Evolutionary conservation across 495 filamentous ascomycete genomes (phyloP).

Genomic region (Patellaria atrata): DNA sequence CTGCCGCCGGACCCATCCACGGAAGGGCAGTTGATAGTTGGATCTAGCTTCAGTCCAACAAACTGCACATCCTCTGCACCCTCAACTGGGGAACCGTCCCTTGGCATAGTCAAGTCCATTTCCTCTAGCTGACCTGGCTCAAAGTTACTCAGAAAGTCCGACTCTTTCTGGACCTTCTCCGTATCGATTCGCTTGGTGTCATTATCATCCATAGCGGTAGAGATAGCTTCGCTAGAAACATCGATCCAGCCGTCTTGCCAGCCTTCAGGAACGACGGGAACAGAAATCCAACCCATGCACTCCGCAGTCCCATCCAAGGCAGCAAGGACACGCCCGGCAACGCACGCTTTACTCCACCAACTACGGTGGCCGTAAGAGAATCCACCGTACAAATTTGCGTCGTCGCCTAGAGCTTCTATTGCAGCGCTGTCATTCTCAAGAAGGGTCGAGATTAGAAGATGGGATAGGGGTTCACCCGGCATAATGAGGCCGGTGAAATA

Average conservation of each 20-base stretch:
- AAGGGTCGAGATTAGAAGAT: conserved; percentile 65
- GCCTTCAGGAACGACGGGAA: conserved; percentile 37
- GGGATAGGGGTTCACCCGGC: conserved; percentile 56
- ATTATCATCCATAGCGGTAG: conserved; percentile 29
- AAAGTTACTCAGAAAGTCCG: too few relatives aligned
- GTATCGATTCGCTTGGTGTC: too few relatives aligned
- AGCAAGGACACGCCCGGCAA: conserved; percentile 63
- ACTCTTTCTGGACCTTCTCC: too few relatives aligned
- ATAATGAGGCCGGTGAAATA: conserved; percentile 68
- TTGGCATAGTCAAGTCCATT: too few relatives aligned
- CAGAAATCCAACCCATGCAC: conserved; percentile 67
- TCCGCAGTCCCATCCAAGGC: conserved; percentile 49
- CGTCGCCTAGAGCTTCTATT: conserved; percentile 47
- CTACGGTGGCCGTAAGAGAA: conserved; percentile 55
- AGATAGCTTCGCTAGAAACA: conserved; percentile 30
- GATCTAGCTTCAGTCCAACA: too few relatives aligned
- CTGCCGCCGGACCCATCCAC: too few relatives aligned
- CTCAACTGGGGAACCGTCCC: too few relatives aligned
- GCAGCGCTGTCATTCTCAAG: conserved; percentile 61
- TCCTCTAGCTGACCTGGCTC: too few relatives aligned
- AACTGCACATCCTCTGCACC: too few relatives aligned
- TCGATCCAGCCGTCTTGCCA: conserved; percentile 49
- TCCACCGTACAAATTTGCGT: conserved; percentile 63
- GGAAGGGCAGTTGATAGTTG: too few relatives aligned
- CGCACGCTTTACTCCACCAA: conserved; percentile 71